Conservation (phyloP, 2,329 filamentous ascomycete genomes). For the Pseudopithomyces maydicus region DNA sequence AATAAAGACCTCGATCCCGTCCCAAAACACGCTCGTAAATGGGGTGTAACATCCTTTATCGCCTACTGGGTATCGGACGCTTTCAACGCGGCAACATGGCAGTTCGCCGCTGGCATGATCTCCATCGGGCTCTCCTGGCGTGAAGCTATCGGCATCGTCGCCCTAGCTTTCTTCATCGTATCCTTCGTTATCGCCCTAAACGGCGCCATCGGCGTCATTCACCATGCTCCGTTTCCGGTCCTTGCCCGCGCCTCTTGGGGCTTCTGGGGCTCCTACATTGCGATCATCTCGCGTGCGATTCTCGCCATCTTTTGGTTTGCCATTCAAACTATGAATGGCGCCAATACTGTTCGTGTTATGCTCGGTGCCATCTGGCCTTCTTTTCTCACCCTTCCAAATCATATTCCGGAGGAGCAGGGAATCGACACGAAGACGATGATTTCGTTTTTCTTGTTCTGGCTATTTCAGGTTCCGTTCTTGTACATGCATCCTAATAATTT, state of each 20-base stretch:
- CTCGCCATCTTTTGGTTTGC: conserved; percentile 68
- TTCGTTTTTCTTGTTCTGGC: conserved; percentile 64
- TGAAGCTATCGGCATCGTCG: conserved; percentile 60
- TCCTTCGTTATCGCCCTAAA: conserved; percentile 66
- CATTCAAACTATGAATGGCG: conserved; percentile 69
- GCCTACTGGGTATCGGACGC: conserved; percentile 60
- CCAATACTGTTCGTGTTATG: conserved; percentile 58
- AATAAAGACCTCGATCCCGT: conserved; percentile 59
- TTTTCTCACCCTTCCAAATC: conserved; percentile 59
- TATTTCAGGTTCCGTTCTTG: conserved; percentile 59
- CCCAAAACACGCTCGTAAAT: conserved; percentile 50
- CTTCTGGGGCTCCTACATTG: conserved; percentile 62
- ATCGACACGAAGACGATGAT: conserved; percentile 63
- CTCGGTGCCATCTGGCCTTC: conserved; percentile 63
- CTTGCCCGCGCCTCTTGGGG: conserved; percentile 62
- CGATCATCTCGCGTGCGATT: conserved; percentile 59
- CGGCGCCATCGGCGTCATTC: conserved; percentile 54
- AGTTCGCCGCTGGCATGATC: conserved; percentile 50
- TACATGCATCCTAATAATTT: conserved; percentile 62
- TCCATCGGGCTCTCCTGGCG: conserved; percentile 57
- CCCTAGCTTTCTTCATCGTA: conserved; percentile 58
- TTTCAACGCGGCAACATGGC: conserved; percentile 61
- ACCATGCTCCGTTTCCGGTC: conserved; percentile 63
- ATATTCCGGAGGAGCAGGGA: conserved; percentile 56
- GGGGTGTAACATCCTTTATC: conserved; percentile 53